These are phyloP conservation scores for Arabidopsis lyrata DNA, from an alignment of 441 rosid genomes.

Conservation along the genomic window DNA sequence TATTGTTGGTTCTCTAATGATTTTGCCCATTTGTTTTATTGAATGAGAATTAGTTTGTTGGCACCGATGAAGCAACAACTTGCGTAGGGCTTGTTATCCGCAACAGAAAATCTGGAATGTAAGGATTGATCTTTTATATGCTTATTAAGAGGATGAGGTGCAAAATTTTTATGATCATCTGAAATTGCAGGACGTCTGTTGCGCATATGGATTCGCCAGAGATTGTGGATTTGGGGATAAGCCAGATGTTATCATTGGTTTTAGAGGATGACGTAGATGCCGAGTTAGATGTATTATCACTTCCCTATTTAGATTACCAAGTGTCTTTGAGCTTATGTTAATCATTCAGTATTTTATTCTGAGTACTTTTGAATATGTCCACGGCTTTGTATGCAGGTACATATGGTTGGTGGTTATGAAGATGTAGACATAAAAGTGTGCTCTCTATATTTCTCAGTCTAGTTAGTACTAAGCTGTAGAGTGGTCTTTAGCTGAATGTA, in stretches of 20 bases:
- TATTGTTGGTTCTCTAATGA: slow-evolving; percentile 17
- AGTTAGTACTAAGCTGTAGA: slow-evolving; percentile 25
- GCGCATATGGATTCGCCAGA: slow-evolving; percentile 81
- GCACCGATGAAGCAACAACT: slow-evolving; percentile 92
- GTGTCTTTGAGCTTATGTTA: background rate
- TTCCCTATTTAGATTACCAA: background rate
- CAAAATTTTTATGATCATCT: slow-evolving; percentile 12
- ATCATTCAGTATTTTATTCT: background rate
- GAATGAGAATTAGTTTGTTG: slow-evolving; percentile 56
- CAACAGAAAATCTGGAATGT: slow-evolving; percentile 73
- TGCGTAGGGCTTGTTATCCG: slow-evolving; percentile 82
- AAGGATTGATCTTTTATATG: slow-evolving; percentile 35
- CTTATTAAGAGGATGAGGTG: background rate
- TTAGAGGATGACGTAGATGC: slow-evolving; percentile 45
- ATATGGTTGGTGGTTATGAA: slow-evolving; percentile 82
- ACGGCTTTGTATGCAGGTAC: slow-evolving; percentile 64
- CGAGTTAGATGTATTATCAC: slow-evolving; percentile 67
- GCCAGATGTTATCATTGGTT: slow-evolving; percentile 70
- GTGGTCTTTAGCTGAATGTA: slow-evolving; percentile 45
- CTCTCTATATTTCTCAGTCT: slow-evolving; percentile 31
- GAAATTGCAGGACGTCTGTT: slow-evolving; percentile 71
- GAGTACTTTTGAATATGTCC: slow-evolving; percentile 4
- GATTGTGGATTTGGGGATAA: slow-evolving; percentile 68
- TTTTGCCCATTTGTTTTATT: background rate
- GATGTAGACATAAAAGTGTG: slow-evolving; percentile 65